A percentile compares a stretch with the other conserved stretches of the same genome.
Evolutionary conservation across 176 grass and related monocot genomes (phyloP).

Genomic region (Carex littledalei): DNA sequence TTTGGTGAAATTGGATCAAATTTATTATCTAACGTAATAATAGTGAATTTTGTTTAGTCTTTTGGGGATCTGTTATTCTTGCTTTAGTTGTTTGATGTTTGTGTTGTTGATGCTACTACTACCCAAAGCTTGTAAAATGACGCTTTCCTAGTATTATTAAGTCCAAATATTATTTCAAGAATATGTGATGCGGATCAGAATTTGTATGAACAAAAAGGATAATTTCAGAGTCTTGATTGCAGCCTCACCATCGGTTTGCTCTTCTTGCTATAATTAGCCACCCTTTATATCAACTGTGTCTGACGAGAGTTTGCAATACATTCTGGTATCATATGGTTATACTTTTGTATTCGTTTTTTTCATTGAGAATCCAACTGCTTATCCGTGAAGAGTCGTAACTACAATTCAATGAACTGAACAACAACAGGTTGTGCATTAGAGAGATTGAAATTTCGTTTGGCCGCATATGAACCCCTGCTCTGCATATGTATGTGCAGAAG

Average conservation of each 20-base stretch:
- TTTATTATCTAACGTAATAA: constrained; percentile 7
- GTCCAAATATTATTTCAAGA: not conserved
- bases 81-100: not conserved
- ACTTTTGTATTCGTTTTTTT: not conserved
- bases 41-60: not conserved
- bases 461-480: not conserved
- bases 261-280: too few species aligned
- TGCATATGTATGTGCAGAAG: not conserved
- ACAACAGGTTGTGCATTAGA: not conserved
- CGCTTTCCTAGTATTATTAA: not conserved
- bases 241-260: not conserved
- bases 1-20: constrained; percentile 17
- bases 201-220: not conserved
- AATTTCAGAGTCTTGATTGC: not conserved
- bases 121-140: not conserved
- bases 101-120: not conserved
- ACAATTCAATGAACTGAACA: not conserved
- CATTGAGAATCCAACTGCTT: too few species aligned
- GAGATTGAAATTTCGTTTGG: not conserved
- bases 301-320: too few species aligned
- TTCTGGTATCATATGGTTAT: too few species aligned
- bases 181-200: not conserved
- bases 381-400: too few species aligned
- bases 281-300: too few species aligned
- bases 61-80: not conserved